Conservation (phyloP, 345 rosid genomes). For the Pugionium dolabratum region DNA sequence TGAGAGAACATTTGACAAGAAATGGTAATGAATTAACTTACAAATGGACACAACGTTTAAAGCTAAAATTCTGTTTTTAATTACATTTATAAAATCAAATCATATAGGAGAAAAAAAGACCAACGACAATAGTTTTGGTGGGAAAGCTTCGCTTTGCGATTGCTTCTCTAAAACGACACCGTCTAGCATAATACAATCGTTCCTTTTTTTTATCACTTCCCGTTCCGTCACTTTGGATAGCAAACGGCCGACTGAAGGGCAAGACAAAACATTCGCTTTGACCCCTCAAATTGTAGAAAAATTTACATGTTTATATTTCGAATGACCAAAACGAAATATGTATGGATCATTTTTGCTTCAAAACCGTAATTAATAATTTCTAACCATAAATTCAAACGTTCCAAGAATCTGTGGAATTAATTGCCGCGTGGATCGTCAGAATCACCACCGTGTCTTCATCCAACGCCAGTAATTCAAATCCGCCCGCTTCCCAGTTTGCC, state of each 20-base stretch:
- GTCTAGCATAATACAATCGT: constrained; percentile 26
- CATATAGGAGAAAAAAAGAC: constrained; percentile 17
- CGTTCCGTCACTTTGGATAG: constrained; percentile 17
- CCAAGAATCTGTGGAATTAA: neutral
- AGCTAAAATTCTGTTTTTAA: constrained; percentile 6
- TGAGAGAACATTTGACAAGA: neutral
- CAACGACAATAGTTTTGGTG: constrained; percentile 23
- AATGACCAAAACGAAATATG: too few species aligned
- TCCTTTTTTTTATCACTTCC: constrained; percentile 9
- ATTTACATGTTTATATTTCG: too few species aligned
- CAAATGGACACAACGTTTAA: neutral
- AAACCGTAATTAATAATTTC: too few species aligned
- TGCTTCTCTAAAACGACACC: constrained; percentile 20
- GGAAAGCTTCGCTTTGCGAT: constrained; percentile 26
- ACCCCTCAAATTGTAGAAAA: too few species aligned
- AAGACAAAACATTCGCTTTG: too few species aligned
- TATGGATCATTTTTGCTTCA: too few species aligned
- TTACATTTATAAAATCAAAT: constrained; percentile 22
- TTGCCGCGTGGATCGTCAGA: constrained; percentile 22
- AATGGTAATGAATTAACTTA: neutral
- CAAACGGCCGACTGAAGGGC: too few species aligned
- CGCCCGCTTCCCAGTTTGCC: constrained; percentile 8
- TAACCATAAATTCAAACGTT: neutral
- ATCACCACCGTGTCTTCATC: constrained; percentile 30
- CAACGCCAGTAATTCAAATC: constrained; percentile 19